Evolutionary conservation across 1,284 basidiomycete genomes (phyloP), one percentile per base, ranked within the genome.

Genomic region (Sporisorium iseilematis-ciliati): DNA sequence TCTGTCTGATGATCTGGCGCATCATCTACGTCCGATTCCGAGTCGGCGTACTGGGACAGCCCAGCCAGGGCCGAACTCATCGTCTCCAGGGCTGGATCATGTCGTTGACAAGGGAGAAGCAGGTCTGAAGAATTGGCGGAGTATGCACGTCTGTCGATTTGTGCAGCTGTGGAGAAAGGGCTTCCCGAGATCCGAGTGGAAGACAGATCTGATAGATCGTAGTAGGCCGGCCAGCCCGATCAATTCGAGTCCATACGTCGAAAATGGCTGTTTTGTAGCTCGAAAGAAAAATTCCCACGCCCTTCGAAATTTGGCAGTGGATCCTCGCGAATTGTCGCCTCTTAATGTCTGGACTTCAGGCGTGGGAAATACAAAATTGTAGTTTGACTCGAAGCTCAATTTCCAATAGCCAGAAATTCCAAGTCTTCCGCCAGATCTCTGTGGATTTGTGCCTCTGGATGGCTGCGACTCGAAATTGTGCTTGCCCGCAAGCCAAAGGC

Each of bases 201-300:
- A 4, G 10, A 2, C 2, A 4, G 10, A 50, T 50, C 49, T 21
- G 3, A 4, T 7, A n/a, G 3, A 38, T 35, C 14, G n/a, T 11
- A 3, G n/a, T 5, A 10, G n/a, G n/a, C n/a, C 3, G 20, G 14
- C 1, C n/a, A 31, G 14, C 46, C 61, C 61, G 61, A 64, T 64
- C 46, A 26, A 48, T 20, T 10, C 25, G 11, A n/a, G 7, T 10
- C 16, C n/a, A 25, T 57, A n/a, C 23, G 33, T 21, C 45, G 20
- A 7, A 26, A 14, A 46, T 29, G 8, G 23, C 6, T 26, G 7
- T 5, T 50, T 57, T 60, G 52, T 40, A 61, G 54, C 12, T 35
- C 12, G 10, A 35, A 4, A 18, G n/a, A 63, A 59, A 68, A 69
- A 40, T 69, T 69, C 66, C 66, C 66, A 69, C 66, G 66, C 60